A percentile compares a stretch with the other conserved stretches of the same genome.
These are phyloP conservation scores for Carex scoparia DNA, from an alignment of 176 grass and related monocot species.

Conservation along the genomic window DNA sequence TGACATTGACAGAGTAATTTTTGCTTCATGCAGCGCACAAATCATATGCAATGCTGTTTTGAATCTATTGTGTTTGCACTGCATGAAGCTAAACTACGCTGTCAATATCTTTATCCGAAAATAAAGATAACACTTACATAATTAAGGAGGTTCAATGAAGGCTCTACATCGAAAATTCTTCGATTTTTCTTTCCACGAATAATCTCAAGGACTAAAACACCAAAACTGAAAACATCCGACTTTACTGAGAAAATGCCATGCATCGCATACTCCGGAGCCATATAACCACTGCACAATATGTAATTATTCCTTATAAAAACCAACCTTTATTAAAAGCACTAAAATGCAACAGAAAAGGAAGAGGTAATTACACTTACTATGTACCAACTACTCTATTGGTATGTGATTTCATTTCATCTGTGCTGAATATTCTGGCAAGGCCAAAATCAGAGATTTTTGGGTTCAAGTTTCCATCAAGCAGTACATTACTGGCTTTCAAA, in stretches of 20 bases:
- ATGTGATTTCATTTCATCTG: conserved; percentile 41
- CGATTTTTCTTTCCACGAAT: conserved; percentile 66
- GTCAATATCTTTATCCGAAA: background rate
- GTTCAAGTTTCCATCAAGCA: conserved; percentile 77
- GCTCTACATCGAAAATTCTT: conserved; percentile 27
- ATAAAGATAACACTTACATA: conserved; percentile 29
- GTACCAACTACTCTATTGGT: conserved; percentile 77
- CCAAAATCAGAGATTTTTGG: conserved; percentile 96
- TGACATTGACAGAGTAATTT: no score
- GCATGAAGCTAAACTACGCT: no score
- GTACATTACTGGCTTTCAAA: conserved; percentile 77
- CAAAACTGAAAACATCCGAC: conserved; percentile 86
- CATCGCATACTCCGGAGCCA: conserved; percentile 89
- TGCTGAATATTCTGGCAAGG: conserved; percentile 66
- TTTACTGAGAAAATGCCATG: conserved; percentile 77
- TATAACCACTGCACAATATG: conserved; percentile 55
- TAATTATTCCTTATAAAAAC: background rate
- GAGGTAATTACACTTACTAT: conserved; percentile 48
- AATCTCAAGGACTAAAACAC: conserved; percentile 70
- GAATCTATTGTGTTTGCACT: no score
- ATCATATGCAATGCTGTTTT: no score
- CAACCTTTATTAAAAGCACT: background rate
- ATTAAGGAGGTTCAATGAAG: conserved; percentile 41
- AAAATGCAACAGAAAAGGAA: background rate
- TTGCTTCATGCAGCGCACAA: no score